Evolutionary conservation across 495 filamentous ascomycete species (phyloP), one percentile per base, ranked within the genome.

Genomic region (Ramalina peruviana): DNA sequence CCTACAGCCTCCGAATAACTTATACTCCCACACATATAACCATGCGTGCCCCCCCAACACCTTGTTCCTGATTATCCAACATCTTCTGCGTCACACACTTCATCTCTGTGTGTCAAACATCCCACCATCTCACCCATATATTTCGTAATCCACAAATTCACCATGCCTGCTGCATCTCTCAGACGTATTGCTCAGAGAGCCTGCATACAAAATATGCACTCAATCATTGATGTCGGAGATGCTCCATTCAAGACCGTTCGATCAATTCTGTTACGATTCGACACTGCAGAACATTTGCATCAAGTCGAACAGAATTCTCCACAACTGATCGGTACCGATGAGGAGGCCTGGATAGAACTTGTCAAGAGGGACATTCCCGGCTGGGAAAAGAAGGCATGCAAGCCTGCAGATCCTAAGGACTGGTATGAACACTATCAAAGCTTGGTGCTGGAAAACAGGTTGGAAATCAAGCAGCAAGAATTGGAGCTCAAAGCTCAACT

Each of bases 381-480:
- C 38, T 83, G 76, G 73, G 61, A 78, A 7, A 58, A 48, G n/a
- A 72, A 76, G 56, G 71, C 71, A 44, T 70, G 74, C 26, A 48
- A 75, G 17, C 83, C 81, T 12, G 65, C 70, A 41, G 65, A 79
- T 46, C 68, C 76, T 0, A 63, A 68, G 12, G 72, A 71, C 38
- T 86, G 82, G 81, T 76, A 77, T 50, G 74, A 81, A 37, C 61
- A 84, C 10, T 87, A 88, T 61, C 64, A 64, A 52, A 70, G 72
- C 45, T 63, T 77, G 17, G 53, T 54, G 15, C 61, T 64, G 36
- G 65, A 71, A 42, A 65, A 67, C 9, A 62, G 73, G 51, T 65
- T 62, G 39, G 67, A 69, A 17, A 62, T 75, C 10, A 66, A 73
- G 16, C 60, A 67, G 42, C 72, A 78, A 51, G 59, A 63, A 16